phyloP scores from a whole-genome alignment of 1,284 basidiomycete species.

The Trametes versicolor region DNA sequence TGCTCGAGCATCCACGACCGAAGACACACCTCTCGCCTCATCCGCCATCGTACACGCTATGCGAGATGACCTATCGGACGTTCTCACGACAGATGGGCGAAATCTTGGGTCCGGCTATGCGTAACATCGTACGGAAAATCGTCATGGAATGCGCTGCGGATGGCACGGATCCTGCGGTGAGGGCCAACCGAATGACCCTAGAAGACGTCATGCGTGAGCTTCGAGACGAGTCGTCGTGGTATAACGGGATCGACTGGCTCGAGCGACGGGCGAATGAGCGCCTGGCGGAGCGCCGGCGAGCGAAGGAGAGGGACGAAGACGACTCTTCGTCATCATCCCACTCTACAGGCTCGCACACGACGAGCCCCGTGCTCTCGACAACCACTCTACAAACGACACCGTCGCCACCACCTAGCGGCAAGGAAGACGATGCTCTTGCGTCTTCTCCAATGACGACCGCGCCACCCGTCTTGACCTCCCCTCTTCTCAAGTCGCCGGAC shows the following conservation, averaged over 20 bases:
- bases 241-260: slow-evolving; percentile 73
- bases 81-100: slow-evolving; percentile 64
- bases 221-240: slow-evolving; percentile 69
- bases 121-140: slow-evolving; percentile 69
- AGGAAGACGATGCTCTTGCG: slow-evolving; percentile 46
- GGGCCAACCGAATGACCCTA: slow-evolving; percentile 60
- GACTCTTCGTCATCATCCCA: slow-evolving; percentile 58
- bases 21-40: slow-evolving; percentile 54
- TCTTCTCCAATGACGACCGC: slow-evolving; percentile 40
- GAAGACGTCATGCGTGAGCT: slow-evolving; percentile 69
- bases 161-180: slow-evolving; percentile 53
- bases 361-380: slow-evolving; percentile 80
- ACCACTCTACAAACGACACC: slow-evolving; percentile 79
- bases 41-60: slow-evolving; percentile 65
- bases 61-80: slow-evolving; percentile 65
- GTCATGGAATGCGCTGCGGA: slow-evolving; percentile 66
- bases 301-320: slow-evolving; percentile 51
- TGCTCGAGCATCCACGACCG: slow-evolving; percentile 58
- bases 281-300: slow-evolving; percentile 44
- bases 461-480: slow-evolving; percentile 60
- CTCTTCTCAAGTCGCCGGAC: slow-evolving; percentile 64
- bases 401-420: slow-evolving; percentile 66
- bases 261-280: slow-evolving; percentile 54
- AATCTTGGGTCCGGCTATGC: slow-evolving; percentile 70
- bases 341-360: slow-evolving; percentile 61